Evolutionary conservation across 352 stramenopile genomes (phyloP), one percentile per base, ranked within the genome.

Genomic region (Thraustochytrium sp.): DNA sequence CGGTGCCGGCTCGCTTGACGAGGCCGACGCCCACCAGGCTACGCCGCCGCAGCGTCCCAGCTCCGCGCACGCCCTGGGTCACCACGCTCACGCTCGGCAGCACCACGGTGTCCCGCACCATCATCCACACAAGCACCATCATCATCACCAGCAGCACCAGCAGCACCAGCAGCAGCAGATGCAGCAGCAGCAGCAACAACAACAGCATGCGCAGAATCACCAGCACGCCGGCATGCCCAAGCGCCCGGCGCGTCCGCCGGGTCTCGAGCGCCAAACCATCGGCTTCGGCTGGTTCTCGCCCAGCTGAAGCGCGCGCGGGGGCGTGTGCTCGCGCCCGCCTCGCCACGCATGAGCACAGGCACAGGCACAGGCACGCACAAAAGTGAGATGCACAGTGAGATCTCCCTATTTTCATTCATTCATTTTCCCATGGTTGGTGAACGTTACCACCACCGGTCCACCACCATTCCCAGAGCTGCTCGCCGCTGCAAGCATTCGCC

Each of bases 251-350:
- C 26, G 42, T 21, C 59, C 59, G 42, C 59, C 59, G 21, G 59
- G 59, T 34, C 26, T 72, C 11, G 59, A 72, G 59, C 42, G 59
- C 59, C n/a, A n/a, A n/a, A 49, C 59, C 26, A 46, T 46, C 26
- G 59, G 59, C 34, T 72, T 72, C 31, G 59, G 59, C n/a, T 72
- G 59, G 59, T 72, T 72, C 59, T 16, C 59, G n/a, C n/a, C n/a
- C n/a, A n/a, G n/a, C n/a, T n/a, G n/a, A n/a, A n/a, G n/a, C n/a
- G n/a, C n/a, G n/a, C n/a, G n/a, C n/a, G n/a, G n/a, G n/a, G n/a
- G n/a, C n/a, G n/a, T n/a, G n/a, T n/a, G n/a, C 36, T 72, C 59
- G 26, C 36, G 26, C 9, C 36, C 26, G 23, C 46, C 26, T 31
- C n/a, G 26, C 8, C 9, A 55, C 18, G 8, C 5, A 63, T n/a